Evolutionary conservation across 441 rosid species (phyloP), one percentile per base, ranked within the genome.

Genomic region (Eugenia klotzschiana): DNA sequence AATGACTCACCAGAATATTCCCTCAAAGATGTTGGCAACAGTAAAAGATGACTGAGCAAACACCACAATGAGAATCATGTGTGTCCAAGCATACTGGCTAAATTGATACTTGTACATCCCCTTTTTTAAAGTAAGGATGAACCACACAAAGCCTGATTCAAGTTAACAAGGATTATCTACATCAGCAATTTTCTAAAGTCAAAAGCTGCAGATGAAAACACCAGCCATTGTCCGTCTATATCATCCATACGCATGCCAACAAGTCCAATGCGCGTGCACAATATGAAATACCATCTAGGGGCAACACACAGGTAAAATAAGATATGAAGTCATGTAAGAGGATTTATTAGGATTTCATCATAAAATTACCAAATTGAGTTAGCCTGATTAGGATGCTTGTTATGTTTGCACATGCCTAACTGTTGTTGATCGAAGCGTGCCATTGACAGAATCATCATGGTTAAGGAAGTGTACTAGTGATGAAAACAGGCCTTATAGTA

Each of bases 31-130:
- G 89, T 91, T 94, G 87, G 98, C 98, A 7, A 96, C 99, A 6
- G 95, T 94, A 86, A 94, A 96, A 43, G 98, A 90, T 33, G 98
- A 96, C 86, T 96, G 99, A 5, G 94, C 87, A 86, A 96, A 94
- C 86, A 94, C 98, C 85, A 94, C 91, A 82, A 94, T 93, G 57
- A 94, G 91, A 87, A 96, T 94, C 98, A 94, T 96, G 83, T 96
- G 98, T n/a, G 98, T 96, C 98, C 98, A 96, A 43, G 99, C 98
- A 81, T 92, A 94, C 84, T 96, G 98, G 86, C 98, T 86, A 92
- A 96, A 96, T 84, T 96, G 98, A 91, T 96, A 94, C 89, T 96
- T 94, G 90, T 94, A 94, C 98, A 94, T 92, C 89, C 92, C 93
- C 93, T 92, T 94, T 91, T 96, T 94, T 84, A 96, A 53, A 3